phyloP scores from a whole-genome alignment of 371 early-diverging fungal genomes.

The Apophysomyces ossiformis region DNA sequence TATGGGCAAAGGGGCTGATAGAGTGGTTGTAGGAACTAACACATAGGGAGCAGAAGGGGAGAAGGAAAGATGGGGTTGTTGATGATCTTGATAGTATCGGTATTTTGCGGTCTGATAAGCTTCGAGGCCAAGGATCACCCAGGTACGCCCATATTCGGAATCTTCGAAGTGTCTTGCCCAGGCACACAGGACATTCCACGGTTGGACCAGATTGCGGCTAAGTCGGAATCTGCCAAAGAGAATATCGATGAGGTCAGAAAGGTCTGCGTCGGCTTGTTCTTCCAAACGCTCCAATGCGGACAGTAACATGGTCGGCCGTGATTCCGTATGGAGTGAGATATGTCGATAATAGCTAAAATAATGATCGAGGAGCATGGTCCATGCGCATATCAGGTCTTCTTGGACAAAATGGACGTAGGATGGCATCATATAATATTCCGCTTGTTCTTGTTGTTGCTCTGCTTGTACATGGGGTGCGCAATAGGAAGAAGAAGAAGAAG shows the following conservation, averaged over 20 bases:
- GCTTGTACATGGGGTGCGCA: no score
- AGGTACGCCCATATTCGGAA: background rate
- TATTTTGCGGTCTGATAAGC: constrained; percentile 1
- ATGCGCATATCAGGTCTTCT: background rate
- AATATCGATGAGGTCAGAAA: background rate
- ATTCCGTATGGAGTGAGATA: background rate
- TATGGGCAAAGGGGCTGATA: no score
- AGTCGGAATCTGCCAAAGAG: background rate
- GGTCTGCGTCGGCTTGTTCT: background rate
- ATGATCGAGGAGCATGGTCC: background rate
- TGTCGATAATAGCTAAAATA: background rate
- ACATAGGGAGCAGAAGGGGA: background rate
- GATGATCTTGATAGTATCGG: background rate
- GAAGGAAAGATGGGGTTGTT: background rate
- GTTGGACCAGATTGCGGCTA: background rate
- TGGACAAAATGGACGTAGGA: background rate
- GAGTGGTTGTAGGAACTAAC: no score
- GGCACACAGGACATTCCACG: background rate
- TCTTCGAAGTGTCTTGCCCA: background rate
- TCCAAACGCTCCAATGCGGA: background rate
- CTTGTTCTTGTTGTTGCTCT: background rate
- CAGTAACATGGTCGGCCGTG: background rate
- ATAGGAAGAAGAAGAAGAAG: no score
- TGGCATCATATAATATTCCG: background rate
- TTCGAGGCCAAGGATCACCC: background rate